These are phyloP conservation scores for Aspergillus kassunensis DNA, from an alignment of 495 filamentous ascomycete genomes.

Conservation along the genomic window DNA sequence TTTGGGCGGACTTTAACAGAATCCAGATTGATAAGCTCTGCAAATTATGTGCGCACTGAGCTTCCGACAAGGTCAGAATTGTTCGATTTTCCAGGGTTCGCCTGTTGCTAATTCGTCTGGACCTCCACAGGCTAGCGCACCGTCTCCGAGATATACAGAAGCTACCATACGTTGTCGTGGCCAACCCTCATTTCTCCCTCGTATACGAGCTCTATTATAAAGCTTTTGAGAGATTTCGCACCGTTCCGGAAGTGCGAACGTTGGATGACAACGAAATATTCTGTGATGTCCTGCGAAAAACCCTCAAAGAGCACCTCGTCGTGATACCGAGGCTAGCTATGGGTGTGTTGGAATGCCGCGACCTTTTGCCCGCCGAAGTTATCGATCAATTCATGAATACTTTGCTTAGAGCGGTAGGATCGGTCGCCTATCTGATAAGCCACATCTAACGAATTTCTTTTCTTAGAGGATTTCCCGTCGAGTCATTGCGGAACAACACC, in stretches of 20 bases:
- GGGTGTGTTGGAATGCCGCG: constrained; percentile 84
- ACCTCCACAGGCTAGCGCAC: constrained; percentile 68
- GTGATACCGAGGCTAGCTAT: constrained; percentile 93
- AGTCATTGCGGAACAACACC: constrained; percentile 96
- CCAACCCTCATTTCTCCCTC: constrained; percentile 87
- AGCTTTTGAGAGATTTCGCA: constrained; percentile 86
- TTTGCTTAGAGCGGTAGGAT: constrained; percentile 75
- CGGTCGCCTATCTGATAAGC: neutral
- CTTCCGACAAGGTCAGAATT: constrained; percentile 74
- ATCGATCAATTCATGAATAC: constrained; percentile 96
- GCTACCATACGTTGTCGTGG: constrained; percentile 90
- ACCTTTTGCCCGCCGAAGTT: constrained; percentile 69
- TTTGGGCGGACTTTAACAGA: constrained; percentile 92
- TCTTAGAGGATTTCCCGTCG: constrained; percentile 82
- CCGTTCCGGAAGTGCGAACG: constrained; percentile 75
- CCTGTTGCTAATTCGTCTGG: neutral
- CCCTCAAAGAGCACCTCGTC: constrained; percentile 80
- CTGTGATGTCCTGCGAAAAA: constrained; percentile 74
- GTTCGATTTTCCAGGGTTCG: neutral
- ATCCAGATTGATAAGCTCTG: constrained; percentile 80
- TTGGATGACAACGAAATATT: constrained; percentile 88
- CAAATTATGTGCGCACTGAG: constrained; percentile 95
- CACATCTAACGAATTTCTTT: neutral
- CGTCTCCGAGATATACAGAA: constrained; percentile 96
- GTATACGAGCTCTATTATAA: constrained; percentile 97